These are phyloP conservation scores for Pythium vanterpoolii DNA, from an alignment of 352 stramenopile species.

Conservation along the genomic window DNA sequence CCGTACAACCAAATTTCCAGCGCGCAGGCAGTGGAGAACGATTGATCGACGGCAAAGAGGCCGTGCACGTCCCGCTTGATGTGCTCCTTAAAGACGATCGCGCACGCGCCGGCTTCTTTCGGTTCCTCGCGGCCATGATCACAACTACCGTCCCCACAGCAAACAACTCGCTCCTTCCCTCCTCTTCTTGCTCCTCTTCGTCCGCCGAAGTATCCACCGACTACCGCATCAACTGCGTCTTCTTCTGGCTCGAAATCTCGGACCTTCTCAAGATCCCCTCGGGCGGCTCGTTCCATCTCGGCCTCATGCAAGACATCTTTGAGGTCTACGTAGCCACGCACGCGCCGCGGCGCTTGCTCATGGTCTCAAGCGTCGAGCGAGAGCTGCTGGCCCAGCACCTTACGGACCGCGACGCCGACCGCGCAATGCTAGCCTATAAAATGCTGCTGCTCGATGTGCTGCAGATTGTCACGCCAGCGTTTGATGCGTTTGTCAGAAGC, in stretches of 20 bases:
- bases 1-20: slow-evolving; percentile 6
- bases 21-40: slow-evolving; percentile 4
- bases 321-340: slow-evolving; percentile 49
- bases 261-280: slow-evolving; percentile 62
- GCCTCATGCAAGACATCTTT: slow-evolving; percentile 58
- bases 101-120: slow-evolving; percentile 52
- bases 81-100: slow-evolving; percentile 53
- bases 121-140: slow-evolving; percentile 39
- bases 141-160: not conserved
- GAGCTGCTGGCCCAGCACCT: slow-evolving; percentile 46
- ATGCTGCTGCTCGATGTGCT: slow-evolving; percentile 63
- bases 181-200: not conserved
- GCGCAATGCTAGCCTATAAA: slow-evolving; percentile 47
- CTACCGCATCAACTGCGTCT: slow-evolving; percentile 55
- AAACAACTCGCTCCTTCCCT: not conserved
- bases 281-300: slow-evolving; percentile 48
- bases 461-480: slow-evolving; percentile 48
- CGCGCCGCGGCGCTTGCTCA: slow-evolving; percentile 38
- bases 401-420: slow-evolving; percentile 37
- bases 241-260: slow-evolving; percentile 72
- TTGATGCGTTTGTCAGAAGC: slow-evolving; percentile 52
- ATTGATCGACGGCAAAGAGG: slow-evolving; percentile 26
- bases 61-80: slow-evolving; percentile 42
- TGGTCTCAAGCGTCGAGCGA: slow-evolving; percentile 46
- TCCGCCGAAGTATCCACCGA: slow-evolving; percentile 21